Evolutionary conservation across 139 green algal genomes (phyloP).

Genomic region (Asterochloris erici): DNA sequence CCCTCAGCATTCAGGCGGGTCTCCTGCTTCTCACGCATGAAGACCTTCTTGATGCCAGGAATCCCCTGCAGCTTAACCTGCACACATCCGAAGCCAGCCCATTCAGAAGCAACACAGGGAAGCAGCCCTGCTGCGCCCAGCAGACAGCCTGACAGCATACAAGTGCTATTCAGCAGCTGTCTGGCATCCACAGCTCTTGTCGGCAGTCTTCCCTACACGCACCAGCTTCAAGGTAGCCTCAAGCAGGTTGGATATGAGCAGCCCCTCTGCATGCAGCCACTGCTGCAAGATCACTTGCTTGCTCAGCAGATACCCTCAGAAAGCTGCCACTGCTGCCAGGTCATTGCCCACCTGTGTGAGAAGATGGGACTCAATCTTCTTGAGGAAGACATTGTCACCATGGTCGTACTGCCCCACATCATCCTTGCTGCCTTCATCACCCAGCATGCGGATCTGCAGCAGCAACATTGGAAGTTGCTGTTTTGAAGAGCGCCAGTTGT

Average conservation of each 20-base stretch:
- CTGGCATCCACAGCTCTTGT: too few species aligned
- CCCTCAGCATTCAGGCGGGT: conserved; percentile 11
- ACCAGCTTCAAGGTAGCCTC: too few species aligned
- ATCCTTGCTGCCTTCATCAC: conserved; percentile 33
- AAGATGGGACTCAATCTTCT: conserved; percentile 72
- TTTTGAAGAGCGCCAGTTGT: background rate
- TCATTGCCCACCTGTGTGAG: conserved; percentile 53
- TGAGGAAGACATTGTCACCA: conserved; percentile 76
- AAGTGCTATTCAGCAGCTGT: too few species aligned
- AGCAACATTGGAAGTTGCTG: background rate
- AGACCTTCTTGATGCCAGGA: conserved; percentile 88
- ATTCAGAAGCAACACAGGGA: background rate
- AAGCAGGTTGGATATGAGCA: too few species aligned
- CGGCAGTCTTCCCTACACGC: too few species aligned
- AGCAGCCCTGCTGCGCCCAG: too few species aligned
- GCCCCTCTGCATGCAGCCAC: too few species aligned
- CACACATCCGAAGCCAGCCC: background rate
- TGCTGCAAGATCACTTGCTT: too few species aligned
- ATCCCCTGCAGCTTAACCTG: conserved; percentile 78
- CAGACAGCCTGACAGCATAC: too few species aligned
- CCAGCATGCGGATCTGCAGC: conserved; percentile 29
- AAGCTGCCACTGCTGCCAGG: too few species aligned
- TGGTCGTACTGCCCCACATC: conserved; percentile 34
- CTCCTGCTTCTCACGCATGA: conserved; percentile 75
- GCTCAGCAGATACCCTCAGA: too few species aligned